A percentile compares a stretch with the other conserved stretches of the same genome.
These are phyloP conservation scores for Debaryomyces robertsiae DNA, from an alignment of 1,139 yeast genomes.

Conservation along the genomic window DNA sequence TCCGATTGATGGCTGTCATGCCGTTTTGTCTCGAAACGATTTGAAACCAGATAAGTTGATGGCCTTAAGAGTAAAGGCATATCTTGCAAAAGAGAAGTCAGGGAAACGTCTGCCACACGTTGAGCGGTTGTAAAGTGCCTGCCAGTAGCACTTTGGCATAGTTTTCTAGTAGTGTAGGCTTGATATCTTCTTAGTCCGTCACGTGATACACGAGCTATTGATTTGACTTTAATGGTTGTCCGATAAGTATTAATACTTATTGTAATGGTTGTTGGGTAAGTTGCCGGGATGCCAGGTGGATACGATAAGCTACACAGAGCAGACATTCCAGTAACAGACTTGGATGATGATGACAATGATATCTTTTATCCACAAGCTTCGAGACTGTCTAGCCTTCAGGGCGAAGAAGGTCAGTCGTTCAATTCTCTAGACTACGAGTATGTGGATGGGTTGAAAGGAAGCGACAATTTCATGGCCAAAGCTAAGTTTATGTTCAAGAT, in stretches of 20 bases:
- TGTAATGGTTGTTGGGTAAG: too few species aligned
- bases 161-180: too few species aligned
- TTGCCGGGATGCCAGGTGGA: slow-evolving; percentile 1
- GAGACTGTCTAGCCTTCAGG: neutral
- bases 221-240: too few species aligned
- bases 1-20: slow-evolving; percentile 54
- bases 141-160: neutral
- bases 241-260: too few species aligned
- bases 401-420: neutral
- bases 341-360: slow-evolving; percentile 58
- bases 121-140: slow-evolving; percentile 10
- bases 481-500: slow-evolving; percentile 1
- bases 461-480: neutral
- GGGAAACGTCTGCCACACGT: slow-evolving; percentile 8
- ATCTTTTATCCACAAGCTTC: slow-evolving; percentile 25
- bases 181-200: too few species aligned
- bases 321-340: slow-evolving; percentile 60
- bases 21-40: slow-evolving; percentile 26
- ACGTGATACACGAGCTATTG: too few species aligned
- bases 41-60: slow-evolving; percentile 50
- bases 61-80: slow-evolving; percentile 51
- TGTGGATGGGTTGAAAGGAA: slow-evolving; percentile 2
- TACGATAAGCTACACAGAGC: slow-evolving; percentile 36
- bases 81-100: slow-evolving; percentile 17
- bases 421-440: slow-evolving; percentile 13